These are phyloP conservation scores for Cucurbita argyrosperma DNA, from an alignment of 306 rosid species.

Conservation along the genomic window DNA sequence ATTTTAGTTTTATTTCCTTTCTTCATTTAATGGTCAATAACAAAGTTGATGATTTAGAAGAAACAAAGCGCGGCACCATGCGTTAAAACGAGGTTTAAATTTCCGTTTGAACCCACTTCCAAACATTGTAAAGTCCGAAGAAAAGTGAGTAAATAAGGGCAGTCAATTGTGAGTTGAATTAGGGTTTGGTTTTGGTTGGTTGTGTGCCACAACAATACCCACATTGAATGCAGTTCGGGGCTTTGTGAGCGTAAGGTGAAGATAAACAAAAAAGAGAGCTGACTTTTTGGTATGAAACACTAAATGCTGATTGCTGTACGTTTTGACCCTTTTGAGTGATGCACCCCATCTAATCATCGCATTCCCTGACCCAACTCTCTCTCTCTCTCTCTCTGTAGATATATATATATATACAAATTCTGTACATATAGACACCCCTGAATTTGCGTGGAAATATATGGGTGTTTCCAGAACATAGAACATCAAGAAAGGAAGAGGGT, in stretches of 20 bases:
- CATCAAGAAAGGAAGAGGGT: not conserved
- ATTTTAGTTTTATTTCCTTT: not conserved
- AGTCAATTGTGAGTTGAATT: not conserved
- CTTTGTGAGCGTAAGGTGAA: conserved; percentile 9
- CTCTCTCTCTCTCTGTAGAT: no score
- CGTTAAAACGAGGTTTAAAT: not conserved
- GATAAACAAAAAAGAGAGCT: conserved; percentile 5
- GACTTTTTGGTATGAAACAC: conserved; percentile 31
- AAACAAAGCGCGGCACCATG: not conserved
- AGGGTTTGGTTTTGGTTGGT: conserved; percentile 1
- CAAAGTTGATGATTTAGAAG: not conserved
- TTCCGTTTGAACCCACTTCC: not conserved
- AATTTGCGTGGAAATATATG: no score
- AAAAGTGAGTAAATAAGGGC: not conserved
- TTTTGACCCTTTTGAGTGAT: conserved; percentile 22
- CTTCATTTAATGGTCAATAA: not conserved
- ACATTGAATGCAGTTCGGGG: conserved; percentile 25
- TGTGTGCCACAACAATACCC: conserved; percentile 15
- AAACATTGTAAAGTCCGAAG: not conserved
- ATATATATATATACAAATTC: not conserved
- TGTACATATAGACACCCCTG: conserved; percentile 3
- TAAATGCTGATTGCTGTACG: conserved; percentile 36
- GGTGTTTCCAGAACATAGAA: no score
- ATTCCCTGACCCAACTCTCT: conserved; percentile 13
- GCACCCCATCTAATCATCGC: not conserved